Conservation (phyloP, 352 stramenopile genomes). For the Globisporangium alternatum region DNA sequence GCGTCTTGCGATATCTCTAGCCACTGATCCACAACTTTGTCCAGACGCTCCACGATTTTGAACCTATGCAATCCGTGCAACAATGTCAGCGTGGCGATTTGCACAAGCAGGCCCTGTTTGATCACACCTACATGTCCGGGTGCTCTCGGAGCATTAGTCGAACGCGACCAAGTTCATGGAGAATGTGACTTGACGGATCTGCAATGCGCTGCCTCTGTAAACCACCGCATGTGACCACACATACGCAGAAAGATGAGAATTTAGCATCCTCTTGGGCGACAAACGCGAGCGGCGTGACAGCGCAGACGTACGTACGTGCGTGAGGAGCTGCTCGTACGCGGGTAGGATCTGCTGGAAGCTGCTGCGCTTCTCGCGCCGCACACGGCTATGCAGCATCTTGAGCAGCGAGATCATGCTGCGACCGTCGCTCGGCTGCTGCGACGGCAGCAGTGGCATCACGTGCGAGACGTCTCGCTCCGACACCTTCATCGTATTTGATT, state of each 20-base stretch:
- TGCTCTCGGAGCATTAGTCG: conserved; percentile 17
- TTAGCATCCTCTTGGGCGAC: background rate
- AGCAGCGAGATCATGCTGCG: conserved; percentile 38
- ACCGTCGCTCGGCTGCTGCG: conserved; percentile 6
- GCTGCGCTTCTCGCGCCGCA: conserved; percentile 20
- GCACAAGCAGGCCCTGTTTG: background rate
- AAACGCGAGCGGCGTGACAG: background rate
- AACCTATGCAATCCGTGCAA: conserved; percentile 16
- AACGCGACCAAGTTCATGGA: conserved; percentile 10
- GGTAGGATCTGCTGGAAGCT: conserved; percentile 33
- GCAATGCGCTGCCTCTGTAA: background rate
- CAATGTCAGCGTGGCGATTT: background rate
- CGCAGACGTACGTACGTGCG: conserved; percentile 30
- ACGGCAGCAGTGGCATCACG: background rate
- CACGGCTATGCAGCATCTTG: conserved; percentile 28
- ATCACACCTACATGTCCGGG: conserved; percentile 13
- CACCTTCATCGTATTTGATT: background rate
- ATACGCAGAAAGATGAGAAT: background rate
- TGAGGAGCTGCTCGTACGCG: conserved; percentile 50
- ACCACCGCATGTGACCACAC: background rate
- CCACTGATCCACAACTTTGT: conserved; percentile 34
- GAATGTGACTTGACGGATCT: background rate
- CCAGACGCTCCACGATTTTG: conserved; percentile 31
- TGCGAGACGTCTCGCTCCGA: background rate
- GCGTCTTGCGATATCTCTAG: conserved; percentile 17